A percentile compares a stretch with the other conserved stretches of the same genome.
Evolutionary conservation across 2,329 filamentous ascomycete species (phyloP).

Genomic region (Talaromyces verruculosus): DNA sequence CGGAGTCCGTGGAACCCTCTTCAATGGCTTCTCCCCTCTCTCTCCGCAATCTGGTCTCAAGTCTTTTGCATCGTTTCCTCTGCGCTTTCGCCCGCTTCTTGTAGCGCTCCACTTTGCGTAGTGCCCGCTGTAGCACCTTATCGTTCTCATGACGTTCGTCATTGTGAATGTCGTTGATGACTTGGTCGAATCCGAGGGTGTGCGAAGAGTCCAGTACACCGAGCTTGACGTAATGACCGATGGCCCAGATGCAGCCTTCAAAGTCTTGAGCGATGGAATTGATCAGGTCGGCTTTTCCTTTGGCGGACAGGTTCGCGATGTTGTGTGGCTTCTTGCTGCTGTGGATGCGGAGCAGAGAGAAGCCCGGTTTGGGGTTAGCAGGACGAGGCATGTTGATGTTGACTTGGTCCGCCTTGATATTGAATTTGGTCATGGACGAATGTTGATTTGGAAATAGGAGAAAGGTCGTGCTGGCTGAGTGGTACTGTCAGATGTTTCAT

Average conservation of each 20-base stretch:
- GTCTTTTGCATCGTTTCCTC: neutral
- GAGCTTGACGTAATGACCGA: conserved; percentile 13
- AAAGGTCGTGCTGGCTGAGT: neutral
- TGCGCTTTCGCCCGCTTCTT: conserved; percentile 1
- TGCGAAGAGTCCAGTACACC: conserved; percentile 16
- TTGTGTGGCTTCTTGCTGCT: conserved; percentile 17
- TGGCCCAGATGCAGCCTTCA: conserved; percentile 17
- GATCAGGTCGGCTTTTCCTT: conserved; percentile 16
- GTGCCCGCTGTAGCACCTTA: conserved; percentile 1
- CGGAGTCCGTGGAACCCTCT: neutral
- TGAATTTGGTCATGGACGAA: neutral
- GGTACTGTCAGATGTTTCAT: neutral
- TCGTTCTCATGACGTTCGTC: neutral
- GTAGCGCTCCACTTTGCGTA: neutral
- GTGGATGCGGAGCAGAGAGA: conserved; percentile 20
- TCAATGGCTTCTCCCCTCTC: neutral
- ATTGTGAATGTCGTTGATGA: conserved; percentile 12
- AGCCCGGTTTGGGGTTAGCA: conserved; percentile 17
- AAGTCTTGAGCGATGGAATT: conserved; percentile 20
- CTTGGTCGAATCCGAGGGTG: conserved; percentile 19
- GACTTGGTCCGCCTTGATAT: conserved; percentile 1
- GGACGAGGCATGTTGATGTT: conserved; percentile 19
- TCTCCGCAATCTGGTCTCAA: neutral
- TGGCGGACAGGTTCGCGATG: conserved; percentile 12
- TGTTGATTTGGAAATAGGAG: neutral